Evolutionary conservation across 371 early-diverging fungal species (phyloP), one percentile per base, ranked within the genome.

Genomic region (Rhizomucor pusillus): DNA sequence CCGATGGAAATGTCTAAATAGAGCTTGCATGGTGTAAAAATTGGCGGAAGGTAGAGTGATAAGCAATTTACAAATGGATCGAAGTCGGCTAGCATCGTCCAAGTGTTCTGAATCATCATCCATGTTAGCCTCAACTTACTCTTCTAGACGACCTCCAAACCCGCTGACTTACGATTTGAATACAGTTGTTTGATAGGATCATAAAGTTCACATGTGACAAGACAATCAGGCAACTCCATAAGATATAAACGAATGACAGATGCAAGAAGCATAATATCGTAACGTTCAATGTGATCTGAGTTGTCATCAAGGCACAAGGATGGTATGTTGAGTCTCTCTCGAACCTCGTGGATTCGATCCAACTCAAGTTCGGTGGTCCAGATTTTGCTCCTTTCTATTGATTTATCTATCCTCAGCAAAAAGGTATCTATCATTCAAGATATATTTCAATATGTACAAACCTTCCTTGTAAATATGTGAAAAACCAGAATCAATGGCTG

Each of bases 121-220:
- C 22, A 23, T 20, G 18, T 10, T 16, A 19, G n/a, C 41, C 13
- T 54, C 3, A 45, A 19, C 46, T 18, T 22, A 50, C 16, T 20
- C 14, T 9, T 12, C 29, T 41, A 16, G 22, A 14, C 33, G 2
- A n/a, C 14, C 34, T 16, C 6, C 6, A 2, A 12, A 3, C 25
- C 12, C 14, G 10, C 1, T 18, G 22, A 57, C 78, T 76, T 78
- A 80, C 85, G 72, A 46, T 71, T 76, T 20, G 80, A 65, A 63
- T 90, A 90, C 22, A 89, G 59, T 11, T 82, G 64, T 60, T 87
- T 86, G 50, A 83, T 77, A 1, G 89, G 80, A 9, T 88, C 90
- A 47, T 90, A 89, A n/a, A 89, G 74, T 52, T 88, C 87, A 57
- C 78, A 82, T 1, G 88, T 87, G 16, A 84, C 69, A 35, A 89